phyloP scores from a whole-genome alignment of 2,329 filamentous ascomycete genomes.

The Cladophialophora immunda region DNA sequence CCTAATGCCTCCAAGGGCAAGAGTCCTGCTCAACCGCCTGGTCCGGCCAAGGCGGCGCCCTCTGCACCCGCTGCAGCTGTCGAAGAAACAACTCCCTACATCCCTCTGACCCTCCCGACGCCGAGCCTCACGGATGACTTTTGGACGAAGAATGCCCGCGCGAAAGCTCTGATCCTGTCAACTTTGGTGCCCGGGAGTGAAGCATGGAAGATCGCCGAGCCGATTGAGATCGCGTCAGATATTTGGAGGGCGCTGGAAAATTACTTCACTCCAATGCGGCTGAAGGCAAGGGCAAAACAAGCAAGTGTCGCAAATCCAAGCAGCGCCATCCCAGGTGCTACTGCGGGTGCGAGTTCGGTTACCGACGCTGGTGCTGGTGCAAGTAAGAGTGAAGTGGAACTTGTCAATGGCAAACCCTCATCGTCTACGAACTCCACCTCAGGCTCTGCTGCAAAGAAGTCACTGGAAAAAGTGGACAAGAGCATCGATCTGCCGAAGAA shows the following conservation, averaged over 20 bases:
- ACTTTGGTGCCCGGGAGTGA: conserved; percentile 38
- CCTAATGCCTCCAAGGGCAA: conserved; percentile 29
- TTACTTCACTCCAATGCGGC: conserved; percentile 31
- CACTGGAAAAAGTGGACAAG: conserved; percentile 34
- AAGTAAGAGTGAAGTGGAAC: neutral
- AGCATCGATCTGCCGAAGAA: conserved; percentile 26
- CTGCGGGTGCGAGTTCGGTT: neutral
- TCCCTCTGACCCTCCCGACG: neutral
- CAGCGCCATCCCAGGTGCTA: neutral
- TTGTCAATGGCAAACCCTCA: neutral
- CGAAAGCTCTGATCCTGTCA: conserved; percentile 38
- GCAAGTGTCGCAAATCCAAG: neutral
- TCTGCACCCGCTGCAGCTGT: conserved; percentile 2
- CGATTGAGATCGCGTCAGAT: conserved; percentile 34
- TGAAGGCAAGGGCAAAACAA: conserved; percentile 9
- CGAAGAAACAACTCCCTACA: neutral
- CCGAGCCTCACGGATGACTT: conserved; percentile 23
- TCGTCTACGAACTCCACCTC: conserved; percentile 29
- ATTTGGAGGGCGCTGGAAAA: conserved; percentile 37
- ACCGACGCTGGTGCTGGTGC: neutral
- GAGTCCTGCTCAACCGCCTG: neutral
- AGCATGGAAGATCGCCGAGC: conserved; percentile 38
- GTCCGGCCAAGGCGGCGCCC: conserved; percentile 1
- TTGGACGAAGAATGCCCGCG: conserved; percentile 32
- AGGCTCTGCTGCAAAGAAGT: conserved; percentile 29